phyloP scores from a whole-genome alignment of 116 monocot genomes.

The Cymodocea nodosa region DNA sequence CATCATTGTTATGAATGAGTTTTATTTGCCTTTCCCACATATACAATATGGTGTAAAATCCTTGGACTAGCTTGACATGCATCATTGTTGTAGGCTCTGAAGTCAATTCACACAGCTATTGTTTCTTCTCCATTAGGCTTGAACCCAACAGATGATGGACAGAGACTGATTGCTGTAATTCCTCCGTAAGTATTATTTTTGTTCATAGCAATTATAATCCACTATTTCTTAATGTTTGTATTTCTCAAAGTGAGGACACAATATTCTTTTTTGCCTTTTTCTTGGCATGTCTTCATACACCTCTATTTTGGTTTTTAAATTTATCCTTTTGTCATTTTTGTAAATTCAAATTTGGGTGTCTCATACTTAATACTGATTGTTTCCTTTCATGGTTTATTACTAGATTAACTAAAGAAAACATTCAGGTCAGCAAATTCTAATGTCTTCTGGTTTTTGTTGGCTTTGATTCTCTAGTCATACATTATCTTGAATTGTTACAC shows the following conservation, averaged over 20 bases:
- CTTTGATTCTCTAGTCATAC: constrained; percentile 1
- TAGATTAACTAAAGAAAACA: constrained; percentile 87
- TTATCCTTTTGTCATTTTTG: background rate
- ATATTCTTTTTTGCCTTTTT: background rate
- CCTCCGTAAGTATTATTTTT: constrained; percentile 25
- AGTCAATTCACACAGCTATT: constrained; percentile 73
- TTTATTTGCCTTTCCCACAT: no score
- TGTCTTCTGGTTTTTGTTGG: background rate
- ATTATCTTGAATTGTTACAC: background rate
- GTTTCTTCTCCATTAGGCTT: constrained; percentile 78
- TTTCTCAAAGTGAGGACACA: background rate
- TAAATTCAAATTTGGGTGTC: background rate
- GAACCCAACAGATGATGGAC: constrained; percentile 75
- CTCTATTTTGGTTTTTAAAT: background rate
- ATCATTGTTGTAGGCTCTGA: constrained; percentile 34
- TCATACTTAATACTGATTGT: background rate
- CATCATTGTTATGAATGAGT: no score
- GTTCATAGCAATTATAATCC: background rate
- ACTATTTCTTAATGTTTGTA: no score
- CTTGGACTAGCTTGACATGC: background rate
- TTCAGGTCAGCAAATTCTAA: constrained; percentile 45
- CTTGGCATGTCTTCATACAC: background rate
- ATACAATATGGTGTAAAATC: no score
- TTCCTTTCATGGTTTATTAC: constrained; percentile 2
- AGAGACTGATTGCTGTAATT: constrained; percentile 66